Base-by-base conservation (phyloP, 495 filamentous ascomycete genomes). In the Podospora tetraspora region DNA sequence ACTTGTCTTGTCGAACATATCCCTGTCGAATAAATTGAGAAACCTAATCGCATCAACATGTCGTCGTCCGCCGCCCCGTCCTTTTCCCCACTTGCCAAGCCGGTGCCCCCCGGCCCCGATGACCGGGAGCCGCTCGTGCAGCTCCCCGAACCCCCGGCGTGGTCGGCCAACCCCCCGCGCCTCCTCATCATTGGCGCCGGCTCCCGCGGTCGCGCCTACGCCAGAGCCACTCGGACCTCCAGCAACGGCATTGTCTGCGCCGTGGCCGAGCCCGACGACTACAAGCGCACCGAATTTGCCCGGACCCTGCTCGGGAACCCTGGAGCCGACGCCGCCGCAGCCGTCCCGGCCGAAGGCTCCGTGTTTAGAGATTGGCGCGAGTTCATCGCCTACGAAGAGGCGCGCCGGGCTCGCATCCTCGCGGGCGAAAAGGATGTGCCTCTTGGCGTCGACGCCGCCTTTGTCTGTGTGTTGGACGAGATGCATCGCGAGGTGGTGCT, bases 401-500 rank as follows among this genome's bases (percentile, higher is more conserved):
- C 77, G 13, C 85, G 90, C 32, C 83, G 91, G 0, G 71, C 71
- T 52, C 77, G 80, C 19, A 76, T 74, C 29, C 63, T 74, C 4
- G 75, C 74, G 0, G 81, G 82, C 9, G 79, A 80, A 12, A 66
- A 73, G 24, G 63, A 75, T 43, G 81, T 85, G 0, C 78, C 82
- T 1, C 79, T 76, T 10, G 86, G 86, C 2, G 83, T 97, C 1
- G 92, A 97, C 76, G 94, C 90, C 0, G 88, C 90, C 29, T 92
- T 97, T 71, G 85, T 99, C 57, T 97, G 94, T 75, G 92, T 93
- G 1, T 83, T 92, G 24, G 95, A 99, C 76, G 90, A 96, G 75
- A 89, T 89, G 71, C 95, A 99, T 77, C 85, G 85, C 7, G 91
- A 91, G 64, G 88, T 94, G n/a, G 84, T 95, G 24, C 78, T 85